These are phyloP conservation scores for Rhizopus delemar DNA, from an alignment of 371 early-diverging fungal species.

Conservation along the genomic window DNA sequence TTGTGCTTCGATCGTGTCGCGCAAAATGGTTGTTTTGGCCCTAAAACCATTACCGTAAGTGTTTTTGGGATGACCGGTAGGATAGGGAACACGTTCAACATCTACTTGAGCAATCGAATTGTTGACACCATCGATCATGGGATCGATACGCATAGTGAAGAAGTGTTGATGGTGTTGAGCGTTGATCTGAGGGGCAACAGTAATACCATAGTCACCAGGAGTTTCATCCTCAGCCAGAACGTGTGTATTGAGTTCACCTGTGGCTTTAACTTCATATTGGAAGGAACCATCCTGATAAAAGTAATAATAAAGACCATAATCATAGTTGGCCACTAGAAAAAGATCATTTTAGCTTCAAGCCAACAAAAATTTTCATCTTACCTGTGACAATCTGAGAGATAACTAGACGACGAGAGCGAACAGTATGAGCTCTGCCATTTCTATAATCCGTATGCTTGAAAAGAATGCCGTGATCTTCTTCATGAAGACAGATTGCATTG, in stretches of 20 bases:
- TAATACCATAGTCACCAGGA: slow-evolving; percentile 46
- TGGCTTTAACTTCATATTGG: slow-evolving; percentile 59
- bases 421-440: slow-evolving; percentile 49
- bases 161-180: slow-evolving; percentile 59
- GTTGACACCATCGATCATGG: slow-evolving; percentile 53
- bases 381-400: slow-evolving; percentile 57
- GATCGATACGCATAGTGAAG: slow-evolving; percentile 59
- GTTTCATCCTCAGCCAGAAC: slow-evolving; percentile 55
- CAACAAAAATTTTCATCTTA: slow-evolving; percentile 7
- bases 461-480: slow-evolving; percentile 55
- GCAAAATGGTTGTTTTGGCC: slow-evolving; percentile 32
- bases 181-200: slow-evolving; percentile 55
- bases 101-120: slow-evolving; percentile 48
- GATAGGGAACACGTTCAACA: slow-evolving; percentile 33
- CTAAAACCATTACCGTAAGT: slow-evolving; percentile 47
- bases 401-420: slow-evolving; percentile 55
- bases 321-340: slow-evolving; percentile 53
- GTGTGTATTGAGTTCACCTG: slow-evolving; percentile 54
- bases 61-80: slow-evolving; percentile 52
- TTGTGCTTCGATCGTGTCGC: slow-evolving; percentile 47
- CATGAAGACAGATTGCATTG: slow-evolving; percentile 57
- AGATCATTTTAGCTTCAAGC: neutral
- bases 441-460: slow-evolving; percentile 61
- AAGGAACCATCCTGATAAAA: slow-evolving; percentile 62
- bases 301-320: slow-evolving; percentile 59